These are phyloP conservation scores for Penicillium sp. DNA, from an alignment of 2,329 filamentous ascomycete genomes.

Conservation along the genomic window DNA sequence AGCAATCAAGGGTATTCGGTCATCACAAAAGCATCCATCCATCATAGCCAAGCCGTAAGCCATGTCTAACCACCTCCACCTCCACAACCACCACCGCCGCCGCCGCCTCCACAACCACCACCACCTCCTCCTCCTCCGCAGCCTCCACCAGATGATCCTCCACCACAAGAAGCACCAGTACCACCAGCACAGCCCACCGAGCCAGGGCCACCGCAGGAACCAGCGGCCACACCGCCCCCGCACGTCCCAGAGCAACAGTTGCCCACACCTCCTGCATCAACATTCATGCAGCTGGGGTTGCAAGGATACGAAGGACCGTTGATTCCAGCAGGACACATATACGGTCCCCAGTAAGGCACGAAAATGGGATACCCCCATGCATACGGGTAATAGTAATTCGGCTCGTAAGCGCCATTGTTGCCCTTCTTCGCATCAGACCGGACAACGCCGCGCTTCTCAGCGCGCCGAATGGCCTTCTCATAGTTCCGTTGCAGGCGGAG, in stretches of 20 bases:
- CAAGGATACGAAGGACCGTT: conserved; percentile 45
- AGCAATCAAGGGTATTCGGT: background rate
- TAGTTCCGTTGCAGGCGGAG: conserved; percentile 55
- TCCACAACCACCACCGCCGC: conserved; percentile 17
- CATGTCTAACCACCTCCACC: background rate
- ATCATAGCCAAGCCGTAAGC: background rate
- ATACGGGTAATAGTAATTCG: conserved; percentile 35
- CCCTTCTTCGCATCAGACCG: conserved; percentile 37
- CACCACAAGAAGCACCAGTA: conserved; percentile 39
- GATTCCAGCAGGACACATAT: conserved; percentile 48
- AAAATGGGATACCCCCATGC: conserved; percentile 50
- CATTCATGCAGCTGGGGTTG: conserved; percentile 50
- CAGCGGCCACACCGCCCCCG: conserved; percentile 48
- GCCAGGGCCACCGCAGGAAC: conserved; percentile 44
- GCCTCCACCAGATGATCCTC: conserved; percentile 4
- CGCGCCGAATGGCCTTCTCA: conserved; percentile 38
- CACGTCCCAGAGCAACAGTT: conserved; percentile 53
- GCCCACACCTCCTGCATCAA: conserved; percentile 43
- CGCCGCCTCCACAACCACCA: conserved; percentile 25
- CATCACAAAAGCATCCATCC: background rate
- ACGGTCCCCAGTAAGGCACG: conserved; percentile 51
- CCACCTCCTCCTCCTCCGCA: conserved; percentile 29
- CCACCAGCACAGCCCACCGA: conserved; percentile 36
- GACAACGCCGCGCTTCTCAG: conserved; percentile 30
- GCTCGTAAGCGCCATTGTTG: conserved; percentile 19